Base-by-base conservation (phyloP, 805 yeast species). In the Millerozyma acaciae region DNA sequence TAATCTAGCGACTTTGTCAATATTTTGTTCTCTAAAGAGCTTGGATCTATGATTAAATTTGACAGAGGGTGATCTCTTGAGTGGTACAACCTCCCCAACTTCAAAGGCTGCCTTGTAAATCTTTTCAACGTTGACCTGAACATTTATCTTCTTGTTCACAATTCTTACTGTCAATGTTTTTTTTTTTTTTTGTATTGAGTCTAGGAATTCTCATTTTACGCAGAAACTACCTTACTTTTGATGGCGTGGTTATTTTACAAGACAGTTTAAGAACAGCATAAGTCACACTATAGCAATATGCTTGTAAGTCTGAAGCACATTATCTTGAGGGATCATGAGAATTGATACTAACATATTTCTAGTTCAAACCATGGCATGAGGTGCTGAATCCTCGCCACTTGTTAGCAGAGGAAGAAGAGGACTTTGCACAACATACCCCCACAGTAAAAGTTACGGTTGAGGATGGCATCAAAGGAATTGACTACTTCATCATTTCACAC, bases 281-380 rank as follows among this genome's bases (percentile, higher is more conserved):
- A 10, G 22, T 20, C 22, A 8, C 8, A 20, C 10, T 20, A 20
- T 20, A 20, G 20, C 14, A n/a, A 9, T 18, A 47, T 50, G 55
- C 50, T 50, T 35, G 55, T 50, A 48, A 29, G 55, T 50, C 39
- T 26, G n/a, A 9, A 19, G 24, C 13, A 20, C 16, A 16, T 27
- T 16, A 16, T 5, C 8, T 13, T 13, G n/a, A 21, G 9, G n/a
- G n/a, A n/a, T n/a, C n/a, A n/a, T n/a, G n/a, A n/a, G n/a, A n/a
- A n/a, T 24, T 19, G 13, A 18, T 37, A 35, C 43, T 39, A 30
- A 42, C 41, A 12, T 8, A 4, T 3, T 15, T 24, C 17, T 35
- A 68, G 74, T 57, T 74, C 31, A 69, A 71, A 59, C 78, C 75
- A 25, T 63, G 74, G 69, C 57, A 61, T 16, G 77, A 70, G 24